phyloP scores from a whole-genome alignment of 2,329 filamentous ascomycete genomes.

The Penicillium psychrosexuale region DNA sequence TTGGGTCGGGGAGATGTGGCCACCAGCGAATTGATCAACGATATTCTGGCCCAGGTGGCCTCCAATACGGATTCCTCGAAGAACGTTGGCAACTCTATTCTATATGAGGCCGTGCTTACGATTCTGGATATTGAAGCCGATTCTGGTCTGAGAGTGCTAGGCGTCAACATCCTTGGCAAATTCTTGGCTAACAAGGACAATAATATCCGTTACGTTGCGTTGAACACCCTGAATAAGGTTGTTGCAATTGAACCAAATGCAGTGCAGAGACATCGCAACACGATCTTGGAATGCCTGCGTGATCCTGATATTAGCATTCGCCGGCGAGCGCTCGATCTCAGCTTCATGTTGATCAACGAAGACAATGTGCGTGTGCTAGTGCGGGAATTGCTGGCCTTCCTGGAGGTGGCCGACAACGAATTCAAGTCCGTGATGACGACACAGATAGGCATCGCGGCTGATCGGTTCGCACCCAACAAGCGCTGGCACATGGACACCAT shows the following conservation, averaged over 20 bases:
- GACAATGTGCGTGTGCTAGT: slow-evolving; percentile 92
- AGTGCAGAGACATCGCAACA: slow-evolving; percentile 94
- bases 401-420: slow-evolving; percentile 96
- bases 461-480: slow-evolving; percentile 94
- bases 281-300: slow-evolving; percentile 90
- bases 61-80: slow-evolving; percentile 98
- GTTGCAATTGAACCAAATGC: slow-evolving; percentile 97
- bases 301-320: slow-evolving; percentile 98
- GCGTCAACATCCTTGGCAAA: slow-evolving; percentile 97
- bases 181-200: slow-evolving; percentile 98
- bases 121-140: slow-evolving; percentile 98
- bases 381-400: slow-evolving; percentile 85
- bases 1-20: slow-evolving; percentile 80
- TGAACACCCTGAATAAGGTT: slow-evolving; percentile 97
- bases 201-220: slow-evolving; percentile 96
- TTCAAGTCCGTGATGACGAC: slow-evolving; percentile 99
- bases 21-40: slow-evolving; percentile 96
- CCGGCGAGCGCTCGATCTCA: slow-evolving; percentile 89
- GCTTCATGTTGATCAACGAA: slow-evolving; percentile 97
- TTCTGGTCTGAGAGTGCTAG: slow-evolving; percentile 86
- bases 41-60: slow-evolving; percentile 94
- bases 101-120: slow-evolving; percentile 94
- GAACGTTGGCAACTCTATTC: slow-evolving; percentile 96
- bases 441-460: slow-evolving; percentile 94
- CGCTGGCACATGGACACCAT: slow-evolving; percentile 99